A percentile compares a stretch with the other conserved stretches of the same genome.
phyloP scores from a whole-genome alignment of 179 eudicot species.

The Silene noctiflora region DNA sequence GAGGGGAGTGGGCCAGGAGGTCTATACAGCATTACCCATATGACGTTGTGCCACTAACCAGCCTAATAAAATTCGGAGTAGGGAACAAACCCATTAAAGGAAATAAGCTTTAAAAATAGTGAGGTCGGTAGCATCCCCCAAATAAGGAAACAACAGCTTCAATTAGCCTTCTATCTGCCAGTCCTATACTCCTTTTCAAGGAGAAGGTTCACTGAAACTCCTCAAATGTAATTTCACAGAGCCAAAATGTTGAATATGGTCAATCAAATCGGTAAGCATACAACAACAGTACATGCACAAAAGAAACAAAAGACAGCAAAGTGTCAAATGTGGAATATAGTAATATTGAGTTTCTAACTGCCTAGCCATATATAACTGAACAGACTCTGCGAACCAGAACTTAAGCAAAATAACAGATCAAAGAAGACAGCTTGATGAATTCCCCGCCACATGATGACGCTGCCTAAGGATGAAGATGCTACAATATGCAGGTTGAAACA shows the following conservation, averaged over 20 bases:
- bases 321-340: background rate
- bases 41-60: background rate
- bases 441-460: background rate
- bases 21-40: background rate
- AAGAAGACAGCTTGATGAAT: background rate
- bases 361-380: background rate
- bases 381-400: background rate
- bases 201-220: background rate
- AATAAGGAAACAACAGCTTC: background rate
- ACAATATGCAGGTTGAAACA: background rate
- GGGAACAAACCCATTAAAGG: background rate
- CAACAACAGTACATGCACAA: background rate
- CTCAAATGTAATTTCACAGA: background rate
- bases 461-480: background rate
- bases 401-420: background rate
- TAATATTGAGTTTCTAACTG: background rate
- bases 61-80: background rate
- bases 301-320: background rate
- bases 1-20: background rate
- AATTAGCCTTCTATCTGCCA: background rate
- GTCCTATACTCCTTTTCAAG: background rate
- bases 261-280: background rate
- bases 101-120: background rate
- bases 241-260: background rate
- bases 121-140: background rate